These are phyloP conservation scores for Scleroderma bovista DNA, from an alignment of 768 basidiomycete species.

Conservation along the genomic window DNA sequence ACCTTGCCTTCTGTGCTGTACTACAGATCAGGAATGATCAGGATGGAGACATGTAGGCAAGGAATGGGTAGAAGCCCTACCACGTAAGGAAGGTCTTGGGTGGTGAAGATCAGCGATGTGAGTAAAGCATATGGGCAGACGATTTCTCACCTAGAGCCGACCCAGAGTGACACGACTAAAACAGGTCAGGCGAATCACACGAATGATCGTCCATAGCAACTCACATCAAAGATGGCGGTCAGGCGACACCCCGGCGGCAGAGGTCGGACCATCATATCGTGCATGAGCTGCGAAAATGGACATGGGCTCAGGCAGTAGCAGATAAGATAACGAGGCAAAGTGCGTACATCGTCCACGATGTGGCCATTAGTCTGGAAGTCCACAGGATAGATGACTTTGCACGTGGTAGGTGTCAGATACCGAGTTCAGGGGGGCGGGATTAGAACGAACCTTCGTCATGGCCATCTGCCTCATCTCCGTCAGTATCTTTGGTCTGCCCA, in stretches of 20 bases:
- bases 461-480: slow-evolving; percentile 84
- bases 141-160: slow-evolving; percentile 63
- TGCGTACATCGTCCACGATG: slow-evolving; percentile 87
- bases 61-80: slow-evolving; percentile 35
- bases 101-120: neutral
- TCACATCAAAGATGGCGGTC: slow-evolving; percentile 75
- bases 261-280: slow-evolving; percentile 72
- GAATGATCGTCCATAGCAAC: slow-evolving; percentile 18
- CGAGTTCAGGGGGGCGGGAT: slow-evolving; percentile 1
- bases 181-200: slow-evolving; percentile 1
- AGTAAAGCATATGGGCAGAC: neutral
- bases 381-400: slow-evolving; percentile 80
- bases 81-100: neutral
- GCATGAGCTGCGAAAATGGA: slow-evolving; percentile 47
- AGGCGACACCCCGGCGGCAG: slow-evolving; percentile 86
- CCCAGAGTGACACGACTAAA: slow-evolving; percentile 84
- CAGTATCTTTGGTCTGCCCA: slow-evolving; percentile 77
- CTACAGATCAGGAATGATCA: slow-evolving; percentile 27
- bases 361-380: slow-evolving; percentile 60
- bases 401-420: neutral
- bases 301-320: slow-evolving; percentile 1
- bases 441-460: slow-evolving; percentile 62
- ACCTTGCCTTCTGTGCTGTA: slow-evolving; percentile 95
- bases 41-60: slow-evolving; percentile 55
- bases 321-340: neutral